These are phyloP conservation scores for Immersiella caudata DNA, from an alignment of 495 filamentous ascomycete species.

Conservation along the genomic window DNA sequence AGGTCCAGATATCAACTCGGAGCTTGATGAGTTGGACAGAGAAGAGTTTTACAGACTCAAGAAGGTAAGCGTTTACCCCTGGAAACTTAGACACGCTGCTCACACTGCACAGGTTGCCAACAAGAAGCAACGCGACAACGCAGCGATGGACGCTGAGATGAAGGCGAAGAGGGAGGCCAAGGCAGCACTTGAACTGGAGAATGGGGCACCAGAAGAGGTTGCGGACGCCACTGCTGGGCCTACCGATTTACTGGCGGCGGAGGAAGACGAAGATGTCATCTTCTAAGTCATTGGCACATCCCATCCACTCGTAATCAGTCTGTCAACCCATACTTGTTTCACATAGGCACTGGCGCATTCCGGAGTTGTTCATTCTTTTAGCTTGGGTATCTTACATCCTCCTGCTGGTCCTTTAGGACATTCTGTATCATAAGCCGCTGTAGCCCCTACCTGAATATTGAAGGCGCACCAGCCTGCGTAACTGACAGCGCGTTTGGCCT, in stretches of 20 bases:
- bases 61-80: constrained; percentile 55
- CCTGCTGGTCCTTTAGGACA: not conserved
- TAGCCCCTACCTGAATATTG: not conserved
- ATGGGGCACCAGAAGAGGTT: constrained; percentile 39
- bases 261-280: constrained; percentile 93
- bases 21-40: constrained; percentile 95
- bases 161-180: constrained; percentile 57
- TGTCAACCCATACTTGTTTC: constrained; percentile 21
- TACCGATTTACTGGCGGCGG: constrained; percentile 75
- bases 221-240: constrained; percentile 52
- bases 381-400: not conserved
- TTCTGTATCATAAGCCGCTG: constrained; percentile 1
- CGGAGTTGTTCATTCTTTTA: constrained; percentile 2
- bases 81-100: not conserved
- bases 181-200: constrained; percentile 41
- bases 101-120: constrained; percentile 62
- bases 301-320: constrained; percentile 12
- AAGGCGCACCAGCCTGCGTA: not conserved
- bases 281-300: constrained; percentile 61
- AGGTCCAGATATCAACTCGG: constrained; percentile 86
- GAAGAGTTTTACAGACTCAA: constrained; percentile 98
- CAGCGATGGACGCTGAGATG: constrained; percentile 74
- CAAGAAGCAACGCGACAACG: constrained; percentile 87
- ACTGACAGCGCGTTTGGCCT: not conserved
- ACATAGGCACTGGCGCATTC: constrained; percentile 12